Evolutionary conservation across 2,329 filamentous ascomycete genomes (phyloP), one percentile per base, ranked within the genome.

Genomic region (Lasiodiplodia sp.): DNA sequence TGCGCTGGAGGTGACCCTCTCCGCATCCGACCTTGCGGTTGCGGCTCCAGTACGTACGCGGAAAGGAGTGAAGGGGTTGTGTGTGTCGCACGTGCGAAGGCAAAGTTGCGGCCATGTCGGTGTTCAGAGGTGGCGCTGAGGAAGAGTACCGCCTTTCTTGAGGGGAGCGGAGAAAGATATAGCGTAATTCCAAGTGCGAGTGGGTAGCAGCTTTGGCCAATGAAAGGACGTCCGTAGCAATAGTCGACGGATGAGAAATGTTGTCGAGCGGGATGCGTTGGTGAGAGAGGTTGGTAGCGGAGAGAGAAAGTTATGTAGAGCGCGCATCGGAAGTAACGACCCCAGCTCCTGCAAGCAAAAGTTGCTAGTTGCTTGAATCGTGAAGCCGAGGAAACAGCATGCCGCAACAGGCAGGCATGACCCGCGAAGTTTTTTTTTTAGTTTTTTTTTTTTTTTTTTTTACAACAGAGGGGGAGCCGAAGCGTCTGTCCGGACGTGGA

Each of bases 171-270:
- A 7, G 4, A 21, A 25, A 23, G 11, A 58, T 34, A 34, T 38
- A 23, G 28, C 3, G 7, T 10, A 38, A n/a, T n/a, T 57, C 28
- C 28, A 31, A 3, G 55, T 37, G 37, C 4, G 55, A 21, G 55
- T 37, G n/a, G 31, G 16, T 25, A 38, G 55, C 55, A 57, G 11
- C 28, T 25, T 21, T 40, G 55, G 58, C 40, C 37, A 37, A 47
- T 8, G 57, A 62, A 38, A 47, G 57, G 38, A 23, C 11, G 38
- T 14, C 3, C 7, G 58, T 51, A 63, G 44, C 58, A 63, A 63
- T 51, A 23, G 21, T 49, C 16, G 58, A 34, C 49, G 21, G 40
- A 37, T n/a, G 28, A 47, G 8, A 28, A 51, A 51, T 37, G 40
- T 18, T 63, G 18, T 12, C 16, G 16, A 34, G 37, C 6, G 31